These are phyloP conservation scores for Nitzschia sp. DNA, from an alignment of 108 stramenopile genomes.

Conservation along the genomic window DNA sequence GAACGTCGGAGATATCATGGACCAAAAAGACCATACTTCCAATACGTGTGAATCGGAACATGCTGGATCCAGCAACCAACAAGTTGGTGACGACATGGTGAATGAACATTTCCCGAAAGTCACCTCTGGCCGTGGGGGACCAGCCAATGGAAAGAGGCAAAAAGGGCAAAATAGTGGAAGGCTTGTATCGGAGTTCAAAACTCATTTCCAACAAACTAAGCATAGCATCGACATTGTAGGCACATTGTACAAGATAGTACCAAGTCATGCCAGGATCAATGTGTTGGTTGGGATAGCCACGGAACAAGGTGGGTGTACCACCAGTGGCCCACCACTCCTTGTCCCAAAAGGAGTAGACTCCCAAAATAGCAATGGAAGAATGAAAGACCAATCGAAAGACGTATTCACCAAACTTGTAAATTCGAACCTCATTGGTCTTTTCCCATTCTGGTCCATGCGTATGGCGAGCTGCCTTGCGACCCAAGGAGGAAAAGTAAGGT, in stretches of 20 bases:
- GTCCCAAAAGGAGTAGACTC: conserved; percentile 60
- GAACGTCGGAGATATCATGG: conserved; percentile 85
- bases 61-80: conserved; percentile 59
- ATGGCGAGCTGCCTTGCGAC: conserved; percentile 46
- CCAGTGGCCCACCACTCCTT: conserved; percentile 61
- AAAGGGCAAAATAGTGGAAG: conserved; percentile 2
- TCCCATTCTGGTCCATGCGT: conserved; percentile 72
- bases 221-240: conserved; percentile 87
- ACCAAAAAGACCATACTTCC: conserved; percentile 83
- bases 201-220: conserved; percentile 62
- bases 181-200: conserved; percentile 37
- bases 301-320: conserved; percentile 60
- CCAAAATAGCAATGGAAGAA: conserved; percentile 54
- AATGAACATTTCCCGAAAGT: conserved; percentile 87
- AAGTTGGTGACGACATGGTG: conserved; percentile 86
- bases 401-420: conserved; percentile 86
- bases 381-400: conserved; percentile 80
- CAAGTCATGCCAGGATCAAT: conserved; percentile 78
- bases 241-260: conserved; percentile 82
- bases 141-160: conserved; percentile 51
- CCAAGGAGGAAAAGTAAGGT: conserved; percentile 62
- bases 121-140: conserved; percentile 71
- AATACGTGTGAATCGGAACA: conserved; percentile 64
- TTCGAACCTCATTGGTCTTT: conserved; percentile 55
- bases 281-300: conserved; percentile 62